Conservation (phyloP, 164 flowering plant genomes). For the Magnolia kwangsiensis region DNA sequence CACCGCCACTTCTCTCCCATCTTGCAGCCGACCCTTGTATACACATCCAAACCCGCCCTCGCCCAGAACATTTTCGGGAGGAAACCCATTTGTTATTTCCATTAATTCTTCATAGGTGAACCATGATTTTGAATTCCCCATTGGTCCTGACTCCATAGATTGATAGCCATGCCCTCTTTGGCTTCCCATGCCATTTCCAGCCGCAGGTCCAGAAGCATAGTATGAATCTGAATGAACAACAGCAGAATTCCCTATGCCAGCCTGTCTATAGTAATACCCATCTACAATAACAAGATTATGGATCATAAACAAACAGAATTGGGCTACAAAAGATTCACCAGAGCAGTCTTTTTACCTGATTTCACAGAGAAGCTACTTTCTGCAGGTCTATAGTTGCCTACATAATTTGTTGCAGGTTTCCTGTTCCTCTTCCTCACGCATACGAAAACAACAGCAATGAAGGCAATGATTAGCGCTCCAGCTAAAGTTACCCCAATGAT, state of each 20-base stretch:
- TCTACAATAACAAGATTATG: conserved; percentile 8
- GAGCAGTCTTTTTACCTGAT: conserved; percentile 25
- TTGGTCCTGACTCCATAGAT: conserved; percentile 18
- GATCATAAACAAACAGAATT: not conserved
- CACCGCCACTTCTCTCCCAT: conserved; percentile 56
- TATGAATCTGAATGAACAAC: not conserved
- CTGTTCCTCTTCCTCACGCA: conserved; percentile 23
- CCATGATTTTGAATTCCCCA: conserved; percentile 24
- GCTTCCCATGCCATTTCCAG: conserved; percentile 27
- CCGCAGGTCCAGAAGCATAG: not conserved
- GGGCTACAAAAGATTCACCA: not conserved
- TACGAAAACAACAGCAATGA: conserved; percentile 31
- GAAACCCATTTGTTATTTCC: conserved; percentile 50
- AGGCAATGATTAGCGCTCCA: conserved; percentile 27
- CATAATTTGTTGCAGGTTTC: conserved; percentile 14
- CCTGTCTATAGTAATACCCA: not conserved
- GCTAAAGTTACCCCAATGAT: conserved; percentile 32
- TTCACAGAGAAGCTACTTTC: conserved; percentile 21
- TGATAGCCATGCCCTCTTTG: conserved; percentile 20
- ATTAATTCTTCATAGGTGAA: conserved; percentile 53
- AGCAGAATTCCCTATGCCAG: not conserved
- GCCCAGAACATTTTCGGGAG: conserved; percentile 43
- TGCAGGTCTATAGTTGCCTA: conserved; percentile 21
- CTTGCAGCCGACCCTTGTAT: conserved; percentile 41
- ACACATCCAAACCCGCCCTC: conserved; percentile 72